A percentile compares a stretch with the other conserved stretches of the same genome.
phyloP scores from a whole-genome alignment of 2,329 filamentous ascomycete species.

The Colletotrichum sp. region DNA sequence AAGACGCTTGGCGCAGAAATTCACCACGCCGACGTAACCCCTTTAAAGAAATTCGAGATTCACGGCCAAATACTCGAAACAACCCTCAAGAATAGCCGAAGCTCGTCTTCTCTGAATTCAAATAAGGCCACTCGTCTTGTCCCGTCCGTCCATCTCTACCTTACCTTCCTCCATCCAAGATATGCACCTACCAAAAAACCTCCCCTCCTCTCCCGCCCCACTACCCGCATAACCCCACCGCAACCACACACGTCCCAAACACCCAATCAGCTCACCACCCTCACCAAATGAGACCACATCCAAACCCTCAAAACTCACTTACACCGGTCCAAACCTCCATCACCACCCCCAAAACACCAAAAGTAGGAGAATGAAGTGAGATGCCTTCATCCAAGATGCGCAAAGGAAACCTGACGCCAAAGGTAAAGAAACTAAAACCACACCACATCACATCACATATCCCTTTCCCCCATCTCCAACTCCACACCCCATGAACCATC shows the following conservation, averaged over 20 bases:
- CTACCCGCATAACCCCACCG: background rate
- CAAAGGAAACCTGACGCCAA: constrained; percentile 23
- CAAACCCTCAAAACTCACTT: background rate
- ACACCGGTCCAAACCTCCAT: background rate
- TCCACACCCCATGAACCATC: background rate
- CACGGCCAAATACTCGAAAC: background rate
- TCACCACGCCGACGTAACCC: background rate
- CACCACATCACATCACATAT: background rate
- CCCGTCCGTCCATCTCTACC: background rate
- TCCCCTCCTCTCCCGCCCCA: background rate
- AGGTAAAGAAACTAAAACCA: background rate
- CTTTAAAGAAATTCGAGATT: background rate
- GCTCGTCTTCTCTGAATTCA: background rate
- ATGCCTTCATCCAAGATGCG: background rate
- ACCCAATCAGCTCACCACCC: constrained; percentile 13
- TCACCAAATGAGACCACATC: background rate
- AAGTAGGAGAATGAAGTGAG: background rate
- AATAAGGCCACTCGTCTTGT: background rate
- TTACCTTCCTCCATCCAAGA: background rate
- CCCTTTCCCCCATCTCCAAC: background rate
- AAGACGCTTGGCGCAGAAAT: background rate
- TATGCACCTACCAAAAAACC: background rate
- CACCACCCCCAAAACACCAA: background rate
- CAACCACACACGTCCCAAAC: background rate
- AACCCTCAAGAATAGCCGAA: background rate